Percentiles rank a stretch among this genome's conserved stretches.
These are phyloP conservation scores for Prasinococcaceae sp. DNA, from an alignment of 139 green algal genomes.

Conservation along the genomic window DNA sequence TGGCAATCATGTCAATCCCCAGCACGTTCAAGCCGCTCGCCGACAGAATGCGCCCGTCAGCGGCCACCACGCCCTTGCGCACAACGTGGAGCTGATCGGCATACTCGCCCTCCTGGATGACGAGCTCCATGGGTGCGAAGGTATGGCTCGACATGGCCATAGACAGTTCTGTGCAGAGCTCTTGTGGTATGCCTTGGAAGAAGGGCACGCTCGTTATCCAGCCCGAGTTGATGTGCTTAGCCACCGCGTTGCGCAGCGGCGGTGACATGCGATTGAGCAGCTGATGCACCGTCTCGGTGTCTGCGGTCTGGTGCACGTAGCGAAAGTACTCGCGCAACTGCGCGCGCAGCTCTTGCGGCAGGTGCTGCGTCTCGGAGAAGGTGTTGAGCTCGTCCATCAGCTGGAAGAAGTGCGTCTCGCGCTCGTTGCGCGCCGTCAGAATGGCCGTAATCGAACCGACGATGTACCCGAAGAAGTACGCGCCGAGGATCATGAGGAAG, in stretches of 20 bases:
- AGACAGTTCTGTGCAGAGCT: too few species aligned
- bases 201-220: neutral
- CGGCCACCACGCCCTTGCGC: too few species aligned
- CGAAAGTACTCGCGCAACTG: slow-evolving; percentile 4
- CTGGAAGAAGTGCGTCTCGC: neutral
- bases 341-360: neutral
- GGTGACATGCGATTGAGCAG: slow-evolving; percentile 1
- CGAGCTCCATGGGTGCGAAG: too few species aligned
- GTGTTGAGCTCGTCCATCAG: neutral
- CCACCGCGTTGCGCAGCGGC: neutral
- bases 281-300: neutral
- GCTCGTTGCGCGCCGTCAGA: neutral
- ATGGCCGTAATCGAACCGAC: neutral
- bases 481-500: slow-evolving; percentile 1
- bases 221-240: neutral
- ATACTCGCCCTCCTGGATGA: too few species aligned
- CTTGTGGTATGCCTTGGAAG: too few species aligned
- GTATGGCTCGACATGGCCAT: too few species aligned
- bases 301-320: neutral
- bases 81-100: too few species aligned
- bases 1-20: too few species aligned
- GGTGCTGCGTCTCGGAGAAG: neutral
- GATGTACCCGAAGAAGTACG: slow-evolving; percentile 2
- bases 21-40: too few species aligned
- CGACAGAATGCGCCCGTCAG: too few species aligned